phyloP scores from a whole-genome alignment of 768 basidiomycete species.

The Boletales sp. region DNA sequence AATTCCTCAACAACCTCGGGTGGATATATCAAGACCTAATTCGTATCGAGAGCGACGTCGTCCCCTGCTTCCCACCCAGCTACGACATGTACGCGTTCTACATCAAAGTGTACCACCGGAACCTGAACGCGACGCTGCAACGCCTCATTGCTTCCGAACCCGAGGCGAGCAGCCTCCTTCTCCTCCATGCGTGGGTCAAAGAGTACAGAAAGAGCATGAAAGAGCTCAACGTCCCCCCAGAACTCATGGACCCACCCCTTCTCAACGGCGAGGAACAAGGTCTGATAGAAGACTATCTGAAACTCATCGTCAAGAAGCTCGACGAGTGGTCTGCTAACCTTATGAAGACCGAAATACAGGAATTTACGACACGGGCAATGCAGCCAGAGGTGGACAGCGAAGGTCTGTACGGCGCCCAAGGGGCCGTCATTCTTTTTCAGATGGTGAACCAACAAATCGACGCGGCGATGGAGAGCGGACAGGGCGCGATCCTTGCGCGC shows the following conservation, averaged over 20 bases:
- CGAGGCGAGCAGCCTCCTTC: constrained; percentile 84
- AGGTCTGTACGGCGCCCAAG: constrained; percentile 86
- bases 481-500: constrained; percentile 87
- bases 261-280: constrained; percentile 91
- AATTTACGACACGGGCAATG: constrained; percentile 78
- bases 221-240: constrained; percentile 79
- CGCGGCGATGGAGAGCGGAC: constrained; percentile 91
- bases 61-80: constrained; percentile 86
- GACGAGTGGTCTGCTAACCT: constrained; percentile 96
- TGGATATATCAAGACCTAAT: constrained; percentile 97
- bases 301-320: constrained; percentile 88
- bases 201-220: constrained; percentile 95
- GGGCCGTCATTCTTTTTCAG: constrained; percentile 93
- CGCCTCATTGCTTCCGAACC: constrained; percentile 68
- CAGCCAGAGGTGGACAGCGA: constrained; percentile 90
- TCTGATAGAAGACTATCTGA: constrained; percentile 93
- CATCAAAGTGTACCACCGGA: constrained; percentile 87
- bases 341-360: constrained; percentile 84
- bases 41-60: constrained; percentile 86
- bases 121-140: constrained; percentile 71
- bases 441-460: constrained; percentile 98
- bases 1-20: constrained; percentile 71
- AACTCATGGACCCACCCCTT: constrained; percentile 84
- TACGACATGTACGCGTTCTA: constrained; percentile 86
- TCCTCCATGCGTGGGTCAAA: constrained; percentile 91